Evolutionary conservation across 2,329 filamentous ascomycete species (phyloP), one percentile per base, ranked within the genome.

Genomic region (Colletotrichum gigasporum): DNA sequence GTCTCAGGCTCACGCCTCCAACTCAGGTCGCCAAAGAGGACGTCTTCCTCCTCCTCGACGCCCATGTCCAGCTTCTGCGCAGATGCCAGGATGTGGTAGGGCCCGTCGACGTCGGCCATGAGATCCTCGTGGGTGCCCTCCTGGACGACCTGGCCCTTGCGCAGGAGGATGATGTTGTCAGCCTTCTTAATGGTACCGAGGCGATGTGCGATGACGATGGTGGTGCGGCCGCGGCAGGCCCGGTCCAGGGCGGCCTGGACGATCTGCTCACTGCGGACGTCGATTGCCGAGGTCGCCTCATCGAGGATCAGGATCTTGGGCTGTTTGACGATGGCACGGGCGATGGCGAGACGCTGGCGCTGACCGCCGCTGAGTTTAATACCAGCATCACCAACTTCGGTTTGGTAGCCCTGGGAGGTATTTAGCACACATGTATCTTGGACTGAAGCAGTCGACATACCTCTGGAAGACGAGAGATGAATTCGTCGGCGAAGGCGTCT

Each of bases 351-450:
- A 5, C 87, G 79, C 69, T 90, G 87, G 53, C 85, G 82, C 70
- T 90, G 87, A 1, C 90, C 90, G n/a, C 90, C 90, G 16, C 86
- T 90, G 1, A 91, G 76, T 69, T 88, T 87, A 55, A 87, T 85
- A 8, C 90, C 90, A 12, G 84, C 82, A 69, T 91, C 87, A 2
- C 90, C 90, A 2, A 91, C 88, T 5, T 82, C 76, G 0, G 89
- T 90, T 3, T 86, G 79, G 68, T 91, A 91, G 3, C 85, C 85
- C 41, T 73, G 14, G 12, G 41, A 45, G 2, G 69, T 22, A 1
- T 68, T n/a, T n/a, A n/a, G n/a, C n/a, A n/a, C n/a, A n/a, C n/a
- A n/a, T n/a, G n/a, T n/a, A n/a, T n/a, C n/a, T n/a, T 47, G 7
- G 30, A 32, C 14, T 22, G 4, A 64, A 35, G 14, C 58, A 55